Percentiles rank a stretch among this genome's conserved stretches.
Conservation (phyloP, 2,329 filamentous ascomycete species). For the Blastomyces parvus region DNA sequence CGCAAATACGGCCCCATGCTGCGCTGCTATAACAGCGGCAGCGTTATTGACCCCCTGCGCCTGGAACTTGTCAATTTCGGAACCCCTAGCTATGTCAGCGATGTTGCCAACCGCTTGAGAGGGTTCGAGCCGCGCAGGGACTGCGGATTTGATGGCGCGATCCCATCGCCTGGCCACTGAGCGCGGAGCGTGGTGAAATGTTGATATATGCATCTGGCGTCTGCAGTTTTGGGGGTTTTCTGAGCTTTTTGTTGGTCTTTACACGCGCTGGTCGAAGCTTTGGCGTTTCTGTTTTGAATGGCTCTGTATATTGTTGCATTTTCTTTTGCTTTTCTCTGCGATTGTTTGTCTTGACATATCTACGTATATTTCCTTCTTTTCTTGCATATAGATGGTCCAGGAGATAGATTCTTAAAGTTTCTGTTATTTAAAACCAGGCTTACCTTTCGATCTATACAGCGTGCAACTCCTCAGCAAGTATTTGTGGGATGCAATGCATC, state of each 20-base stretch:
- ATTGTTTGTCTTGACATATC: neutral
- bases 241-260: neutral
- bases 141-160: neutral
- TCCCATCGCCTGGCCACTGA: neutral
- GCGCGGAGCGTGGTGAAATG: neutral
- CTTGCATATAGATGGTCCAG: neutral
- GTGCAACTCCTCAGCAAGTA: neutral
- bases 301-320: neutral
- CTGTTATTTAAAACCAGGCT: neutral
- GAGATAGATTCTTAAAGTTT: neutral
- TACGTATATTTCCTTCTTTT: neutral
- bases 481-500: neutral
- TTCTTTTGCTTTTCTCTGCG: neutral
- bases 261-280: neutral
- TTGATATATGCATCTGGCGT: neutral
- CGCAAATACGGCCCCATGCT: neutral
- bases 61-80: neutral
- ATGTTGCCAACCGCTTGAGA: slow-evolving; percentile 6
- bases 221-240: neutral
- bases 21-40: slow-evolving; percentile 10
- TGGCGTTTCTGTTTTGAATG: neutral
- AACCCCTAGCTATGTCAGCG: slow-evolving; percentile 8
- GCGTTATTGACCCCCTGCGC: neutral
- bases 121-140: neutral
- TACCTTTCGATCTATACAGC: neutral